Evolutionary conservation across 2,329 filamentous ascomycete genomes (phyloP), one percentile per base, ranked within the genome.

Genomic region (Alternaria gaisen): DNA sequence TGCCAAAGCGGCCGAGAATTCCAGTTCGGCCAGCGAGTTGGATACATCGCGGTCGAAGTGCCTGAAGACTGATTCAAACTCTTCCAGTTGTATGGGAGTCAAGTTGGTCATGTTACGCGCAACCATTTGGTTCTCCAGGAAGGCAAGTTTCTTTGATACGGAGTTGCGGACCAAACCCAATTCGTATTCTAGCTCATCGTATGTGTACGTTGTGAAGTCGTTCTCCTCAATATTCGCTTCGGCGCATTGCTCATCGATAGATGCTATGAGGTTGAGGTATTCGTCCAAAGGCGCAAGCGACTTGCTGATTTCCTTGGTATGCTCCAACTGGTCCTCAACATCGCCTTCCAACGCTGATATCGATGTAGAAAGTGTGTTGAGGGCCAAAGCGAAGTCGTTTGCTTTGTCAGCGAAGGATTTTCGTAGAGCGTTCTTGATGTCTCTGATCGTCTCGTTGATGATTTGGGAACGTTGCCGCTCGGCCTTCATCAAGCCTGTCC

Each of bases 211-310:
- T n/a, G 95, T 99, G 79, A 95, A 98, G 82, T 99, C 95, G 79
- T 99, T 99, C 75, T 99, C 95, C 80, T 99, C 95, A 66, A 99
- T 97, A 77, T 99, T 98, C 64, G 95, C 95, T 82, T 98, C 94
- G 61, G 90, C 87, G 77, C 95, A 99, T 80, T 97, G 93, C 65
- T 88, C 88, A 74, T 97, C 94, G 48, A 98, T 86, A 11, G 88
- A 88, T 14, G 89, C 91, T 74, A 99, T 97, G 65, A 93, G 91
- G 65, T 92, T 89, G 41, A 99, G 86, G 76, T 96, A 99, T 61
- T 91, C 88, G 71, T 97, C 93, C n/a, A 99, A 85, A 3, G 94
- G 94, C 9, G 92, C 87, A 12, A 99, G 83, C 72, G 92, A 97
- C 66, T 92, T 89, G 70, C 92, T 93, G 40, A 99, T 86, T 73